Evolutionary conservation across 176 grass and related monocot species (phyloP).

Genomic region (Tuctoria greenei): DNA sequence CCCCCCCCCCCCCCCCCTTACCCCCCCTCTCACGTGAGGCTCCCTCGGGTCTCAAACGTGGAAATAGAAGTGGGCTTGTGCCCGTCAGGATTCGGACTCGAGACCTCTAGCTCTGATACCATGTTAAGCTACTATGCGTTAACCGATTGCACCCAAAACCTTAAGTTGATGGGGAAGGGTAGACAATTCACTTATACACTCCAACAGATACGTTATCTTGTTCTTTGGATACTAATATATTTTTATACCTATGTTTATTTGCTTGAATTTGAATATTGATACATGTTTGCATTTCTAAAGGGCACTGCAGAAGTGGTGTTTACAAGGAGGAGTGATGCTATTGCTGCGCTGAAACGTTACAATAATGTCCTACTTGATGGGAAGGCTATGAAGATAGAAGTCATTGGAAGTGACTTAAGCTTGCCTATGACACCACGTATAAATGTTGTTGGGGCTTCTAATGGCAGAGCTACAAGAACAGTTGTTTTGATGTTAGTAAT

Average conservation of each 20-base stretch:
- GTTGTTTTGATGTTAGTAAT: conserved; percentile 65
- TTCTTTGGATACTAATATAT: background rate
- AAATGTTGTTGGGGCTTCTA: conserved; percentile 67
- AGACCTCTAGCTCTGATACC: too few relatives aligned
- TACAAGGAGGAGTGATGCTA: conserved; percentile 76
- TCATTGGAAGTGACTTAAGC: conserved; percentile 68
- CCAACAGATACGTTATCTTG: background rate
- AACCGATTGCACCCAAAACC: too few relatives aligned
- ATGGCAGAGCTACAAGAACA: conserved; percentile 69
- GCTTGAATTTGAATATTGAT: conserved; percentile 15
- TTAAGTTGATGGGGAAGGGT: too few relatives aligned
- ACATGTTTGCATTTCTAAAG: conserved; percentile 38
- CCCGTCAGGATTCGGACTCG: too few relatives aligned
- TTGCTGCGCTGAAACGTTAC: conserved; percentile 78
- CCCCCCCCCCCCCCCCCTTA: too few relatives aligned
- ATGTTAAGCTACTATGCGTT: too few relatives aligned
- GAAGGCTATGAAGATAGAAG: conserved; percentile 85
- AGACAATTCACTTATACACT: too few relatives aligned
- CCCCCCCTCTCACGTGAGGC: too few relatives aligned
- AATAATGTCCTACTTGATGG: conserved; percentile 82
- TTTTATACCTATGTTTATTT: background rate
- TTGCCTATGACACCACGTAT: conserved; percentile 67
- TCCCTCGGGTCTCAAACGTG: too few relatives aligned
- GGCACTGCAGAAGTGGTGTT: conserved; percentile 88
- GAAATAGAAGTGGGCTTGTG: too few relatives aligned